Evolutionary conservation across 1,284 basidiomycete genomes (phyloP), one percentile per base, ranked within the genome.

Genomic region (Boletus calvinii): DNA sequence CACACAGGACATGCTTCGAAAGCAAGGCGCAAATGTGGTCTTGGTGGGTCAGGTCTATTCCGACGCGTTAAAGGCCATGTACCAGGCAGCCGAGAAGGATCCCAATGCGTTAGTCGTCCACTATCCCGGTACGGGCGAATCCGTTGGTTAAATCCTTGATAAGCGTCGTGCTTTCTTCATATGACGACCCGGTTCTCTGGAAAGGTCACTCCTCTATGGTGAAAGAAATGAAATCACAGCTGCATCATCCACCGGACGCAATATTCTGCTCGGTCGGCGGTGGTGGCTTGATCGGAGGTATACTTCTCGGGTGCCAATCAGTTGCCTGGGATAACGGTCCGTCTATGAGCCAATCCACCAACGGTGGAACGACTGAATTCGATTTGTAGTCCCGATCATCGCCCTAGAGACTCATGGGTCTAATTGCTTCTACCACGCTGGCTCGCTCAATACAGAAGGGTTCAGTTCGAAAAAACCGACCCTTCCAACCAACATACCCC

Each of bases 201-300:
- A 77, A 84, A 63, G 89, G 88, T 1, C 85, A 90, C 62, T 75
- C 80, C 15, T 84, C 85, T 17, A 83, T 90, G 76, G 71, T 90
- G 24, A 62, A 72, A 13, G 88, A 90, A 62, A 80, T 87, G 42
- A 65, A 72, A 15, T 58, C 62, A 13, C 84, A 88, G 58, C 68
- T 89, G 2, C 67, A 69, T 3, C 56, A 57, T 38, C 79, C 77
- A 59, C 88, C 88, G 3, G 80, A 84, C 56, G 86, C 85, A 1
- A 83, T 90, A 39, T 80, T 90, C 55, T 90, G 88, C 59, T 84
- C 83, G 50, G 85, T 90, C 9, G 88, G 88, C 24, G 87, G 88
- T 0, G 87, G 77, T 1, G 87, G 88, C 1, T 70, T 90, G 1
- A 68, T 87, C 3, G 85, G 83, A 13, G 87, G 88, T 0, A 69